Percentiles rank a stretch among this genome's conserved stretches.
Conservation (phyloP, 768 basidiomycete species). For the Mycena chlorophos region DNA sequence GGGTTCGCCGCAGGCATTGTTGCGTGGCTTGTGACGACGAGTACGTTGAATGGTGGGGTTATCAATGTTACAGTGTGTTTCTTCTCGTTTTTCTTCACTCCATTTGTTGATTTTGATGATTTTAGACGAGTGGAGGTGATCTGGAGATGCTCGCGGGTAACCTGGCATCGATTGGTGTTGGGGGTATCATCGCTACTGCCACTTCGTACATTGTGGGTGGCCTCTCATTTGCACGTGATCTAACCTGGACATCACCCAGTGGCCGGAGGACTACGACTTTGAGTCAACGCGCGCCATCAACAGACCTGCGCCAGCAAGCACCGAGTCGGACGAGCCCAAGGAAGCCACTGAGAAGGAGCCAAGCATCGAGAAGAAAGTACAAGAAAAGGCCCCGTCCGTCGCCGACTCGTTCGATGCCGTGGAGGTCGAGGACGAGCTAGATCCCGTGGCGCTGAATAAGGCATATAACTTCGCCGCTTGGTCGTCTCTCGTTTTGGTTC, state of each 20-base stretch:
- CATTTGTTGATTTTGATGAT: not conserved
- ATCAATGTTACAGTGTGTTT: conserved; percentile 68
- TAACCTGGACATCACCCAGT: conserved; percentile 38
- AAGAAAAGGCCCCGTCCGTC: conserved; percentile 32
- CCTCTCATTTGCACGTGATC: not conserved
- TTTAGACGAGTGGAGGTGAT: conserved; percentile 43
- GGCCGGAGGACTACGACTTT: conserved; percentile 85
- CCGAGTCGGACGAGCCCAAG: conserved; percentile 22
- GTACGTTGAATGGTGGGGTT: conserved; percentile 63
- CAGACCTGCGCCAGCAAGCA: conserved; percentile 24
- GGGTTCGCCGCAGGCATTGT: conserved; percentile 72
- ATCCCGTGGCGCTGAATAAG: conserved; percentile 62
- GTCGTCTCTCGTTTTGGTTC: conserved; percentile 66
- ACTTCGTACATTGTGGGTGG: conserved; percentile 62
- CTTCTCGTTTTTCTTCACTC: not conserved
- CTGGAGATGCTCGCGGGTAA: conserved; percentile 85
- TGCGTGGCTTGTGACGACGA: conserved; percentile 85
- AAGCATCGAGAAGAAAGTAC: conserved; percentile 33
- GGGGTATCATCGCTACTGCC: conserved; percentile 70
- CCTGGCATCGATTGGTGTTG: conserved; percentile 79
- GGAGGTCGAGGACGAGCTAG: conserved; percentile 57
- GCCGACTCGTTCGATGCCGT: conserved; percentile 38
- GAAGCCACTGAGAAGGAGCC: conserved; percentile 6
- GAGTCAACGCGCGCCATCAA: conserved; percentile 79
- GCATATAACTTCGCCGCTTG: conserved; percentile 82